Percentiles rank a stretch among this genome's conserved stretches.
phyloP scores from a whole-genome alignment of 495 filamentous ascomycete species.

The Bacidia gigantensis region DNA sequence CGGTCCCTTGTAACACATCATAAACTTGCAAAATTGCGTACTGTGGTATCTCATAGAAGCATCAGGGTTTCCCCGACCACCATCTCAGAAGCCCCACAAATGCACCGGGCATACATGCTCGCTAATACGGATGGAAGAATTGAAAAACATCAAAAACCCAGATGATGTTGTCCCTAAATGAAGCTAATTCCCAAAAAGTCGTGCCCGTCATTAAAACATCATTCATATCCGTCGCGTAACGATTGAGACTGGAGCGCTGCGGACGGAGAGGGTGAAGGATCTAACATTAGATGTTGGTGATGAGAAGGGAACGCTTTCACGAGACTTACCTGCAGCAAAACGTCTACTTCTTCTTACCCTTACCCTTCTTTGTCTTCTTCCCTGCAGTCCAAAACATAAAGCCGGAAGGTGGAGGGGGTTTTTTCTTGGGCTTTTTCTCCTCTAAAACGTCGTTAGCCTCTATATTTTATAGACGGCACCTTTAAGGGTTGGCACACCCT shows the following conservation, averaged over 20 bases:
- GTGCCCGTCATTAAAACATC: not conserved
- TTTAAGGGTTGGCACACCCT: conserved; percentile 5
- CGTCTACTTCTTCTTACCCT: not conserved
- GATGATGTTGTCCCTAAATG: not conserved
- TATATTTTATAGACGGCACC: not conserved
- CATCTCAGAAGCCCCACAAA: not conserved
- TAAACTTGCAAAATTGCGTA: too few relatives aligned
- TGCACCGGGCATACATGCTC: not conserved
- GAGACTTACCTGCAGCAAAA: not conserved
- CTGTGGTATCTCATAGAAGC: not conserved
- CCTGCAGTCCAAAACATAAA: conserved; percentile 15
- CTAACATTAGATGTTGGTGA: not conserved
- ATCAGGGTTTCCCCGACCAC: not conserved
- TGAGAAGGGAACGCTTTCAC: too few relatives aligned
- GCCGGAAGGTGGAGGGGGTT: not conserved
- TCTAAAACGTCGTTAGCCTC: not conserved
- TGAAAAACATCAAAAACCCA: not conserved
- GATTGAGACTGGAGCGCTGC: not conserved
- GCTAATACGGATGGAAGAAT: not conserved
- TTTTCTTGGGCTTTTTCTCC: conserved; percentile 14
- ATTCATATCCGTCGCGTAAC: not conserved
- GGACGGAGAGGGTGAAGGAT: not conserved
- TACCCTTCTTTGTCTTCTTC: conserved; percentile 7
- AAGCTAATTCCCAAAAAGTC: not conserved
- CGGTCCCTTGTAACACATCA: too few relatives aligned